A percentile compares a stretch with the other conserved stretches of the same genome.
These are phyloP conservation scores for Wickerhamomyces chambardii DNA, from an alignment of 805 yeast species.

Conservation along the genomic window DNA sequence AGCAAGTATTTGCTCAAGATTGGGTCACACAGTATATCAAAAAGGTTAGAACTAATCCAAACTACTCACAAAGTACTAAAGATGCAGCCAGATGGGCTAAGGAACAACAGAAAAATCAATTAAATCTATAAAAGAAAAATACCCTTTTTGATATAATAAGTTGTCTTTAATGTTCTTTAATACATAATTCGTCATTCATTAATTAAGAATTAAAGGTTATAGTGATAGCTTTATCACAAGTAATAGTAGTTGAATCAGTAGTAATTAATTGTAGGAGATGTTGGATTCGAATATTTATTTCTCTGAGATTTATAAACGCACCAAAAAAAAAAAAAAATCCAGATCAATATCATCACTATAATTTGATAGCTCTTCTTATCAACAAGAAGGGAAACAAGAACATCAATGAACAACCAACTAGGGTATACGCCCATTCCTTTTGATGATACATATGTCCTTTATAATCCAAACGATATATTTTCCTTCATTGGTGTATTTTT, in stretches of 20 bases:
- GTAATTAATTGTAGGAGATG: too few species aligned
- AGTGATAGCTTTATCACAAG: too few species aligned
- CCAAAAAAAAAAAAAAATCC: too few species aligned
- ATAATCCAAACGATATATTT: conserved; percentile 55
- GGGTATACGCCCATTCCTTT: conserved; percentile 41
- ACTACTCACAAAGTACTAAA: conserved; percentile 57
- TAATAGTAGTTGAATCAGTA: too few species aligned
- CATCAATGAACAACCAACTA: not conserved
- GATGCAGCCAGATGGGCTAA: conserved; percentile 98
- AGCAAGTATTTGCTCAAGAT: conserved; percentile 52
- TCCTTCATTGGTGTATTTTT: conserved; percentile 60
- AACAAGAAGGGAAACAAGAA: too few species aligned
- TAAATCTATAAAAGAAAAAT: conserved; percentile 5
- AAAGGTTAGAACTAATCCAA: conserved; percentile 55
- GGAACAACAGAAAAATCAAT: conserved; percentile 38
- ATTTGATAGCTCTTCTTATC: not conserved
- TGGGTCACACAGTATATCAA: conserved; percentile 80
- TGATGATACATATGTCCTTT: conserved; percentile 80
- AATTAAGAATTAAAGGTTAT: too few species aligned
- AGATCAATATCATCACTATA: not conserved
- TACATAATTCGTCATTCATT: too few species aligned
- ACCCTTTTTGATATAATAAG: too few species aligned
- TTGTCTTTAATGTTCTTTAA: too few species aligned
- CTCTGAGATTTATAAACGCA: too few species aligned
- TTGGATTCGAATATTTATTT: too few species aligned